Evolutionary conservation across 768 basidiomycete species (phyloP).

Genomic region (Phaeotremella skinneri): DNA sequence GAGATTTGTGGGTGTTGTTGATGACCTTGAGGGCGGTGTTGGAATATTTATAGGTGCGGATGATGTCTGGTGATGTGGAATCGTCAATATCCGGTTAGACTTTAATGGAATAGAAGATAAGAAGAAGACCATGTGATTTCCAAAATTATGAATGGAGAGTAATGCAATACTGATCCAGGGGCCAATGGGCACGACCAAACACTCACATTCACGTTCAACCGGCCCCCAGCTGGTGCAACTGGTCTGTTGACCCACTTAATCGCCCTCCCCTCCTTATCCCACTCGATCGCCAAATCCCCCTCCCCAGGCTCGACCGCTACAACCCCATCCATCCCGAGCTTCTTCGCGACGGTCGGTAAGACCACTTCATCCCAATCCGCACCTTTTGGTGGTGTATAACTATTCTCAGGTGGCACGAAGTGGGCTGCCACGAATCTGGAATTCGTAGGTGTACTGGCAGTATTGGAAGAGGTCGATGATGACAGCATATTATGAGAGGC

Average conservation of each 20-base stretch:
- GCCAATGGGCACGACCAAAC: neutral
- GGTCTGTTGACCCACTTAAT: slow-evolving; percentile 40
- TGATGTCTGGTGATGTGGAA: neutral
- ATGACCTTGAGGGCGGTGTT: neutral
- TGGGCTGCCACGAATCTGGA: slow-evolving; percentile 42
- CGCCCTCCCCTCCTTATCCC: slow-evolving; percentile 43
- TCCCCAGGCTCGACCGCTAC: slow-evolving; percentile 21
- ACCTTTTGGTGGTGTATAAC: slow-evolving; percentile 44
- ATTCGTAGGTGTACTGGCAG: slow-evolving; percentile 9
- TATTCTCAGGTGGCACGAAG: slow-evolving; percentile 38
- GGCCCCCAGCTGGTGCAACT: slow-evolving; percentile 3
- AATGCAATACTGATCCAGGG: no score
- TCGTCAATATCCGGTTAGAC: slow-evolving; percentile 4
- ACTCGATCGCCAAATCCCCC: slow-evolving; percentile 44
- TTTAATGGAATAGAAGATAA: neutral
- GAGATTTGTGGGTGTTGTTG: slow-evolving; percentile 7
- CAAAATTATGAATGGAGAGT: no score
- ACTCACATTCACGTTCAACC: slow-evolving; percentile 5
- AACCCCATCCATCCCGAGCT: slow-evolving; percentile 24
- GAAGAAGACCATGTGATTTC: neutral
- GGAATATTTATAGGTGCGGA: neutral
- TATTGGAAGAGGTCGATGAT: slow-evolving; percentile 4
- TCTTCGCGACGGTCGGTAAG: slow-evolving; percentile 42
- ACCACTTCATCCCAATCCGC: slow-evolving; percentile 46
- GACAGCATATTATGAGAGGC: slow-evolving; percentile 29